Conservation (phyloP, 441 rosid genomes). For the Bruguiera hainesii region DNA sequence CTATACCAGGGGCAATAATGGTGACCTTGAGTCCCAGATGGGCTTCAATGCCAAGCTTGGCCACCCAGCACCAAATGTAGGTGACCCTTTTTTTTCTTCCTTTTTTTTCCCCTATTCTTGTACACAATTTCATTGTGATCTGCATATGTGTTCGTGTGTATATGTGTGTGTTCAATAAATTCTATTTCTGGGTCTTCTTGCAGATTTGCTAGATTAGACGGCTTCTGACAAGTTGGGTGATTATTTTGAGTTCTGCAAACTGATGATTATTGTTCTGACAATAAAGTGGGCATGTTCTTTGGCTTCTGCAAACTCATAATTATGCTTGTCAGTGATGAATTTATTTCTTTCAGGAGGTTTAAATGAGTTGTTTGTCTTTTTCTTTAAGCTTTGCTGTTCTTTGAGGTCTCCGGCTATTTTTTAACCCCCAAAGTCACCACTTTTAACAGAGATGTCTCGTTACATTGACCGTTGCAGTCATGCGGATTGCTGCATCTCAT, state of each 20-base stretch:
- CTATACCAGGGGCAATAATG: conserved; percentile 23
- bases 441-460: not conserved
- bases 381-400: too few species aligned
- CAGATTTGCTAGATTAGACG: not conserved
- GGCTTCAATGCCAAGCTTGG: conserved; percentile 55
- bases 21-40: conserved; percentile 55
- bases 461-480: not conserved
- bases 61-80: conserved; percentile 83
- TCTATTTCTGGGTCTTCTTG: not conserved
- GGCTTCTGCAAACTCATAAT: not conserved
- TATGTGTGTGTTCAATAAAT: conserved; percentile 11
- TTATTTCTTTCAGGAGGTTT: not conserved
- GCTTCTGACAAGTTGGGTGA: conserved; percentile 17
- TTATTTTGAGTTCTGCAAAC: conserved; percentile 22
- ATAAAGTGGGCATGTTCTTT: not conserved
- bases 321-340: conserved; percentile 8
- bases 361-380: not conserved
- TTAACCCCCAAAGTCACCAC: not conserved
- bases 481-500: not conserved
- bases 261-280: conserved; percentile 29
- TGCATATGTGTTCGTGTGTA: not conserved
- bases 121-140: conserved; percentile 4
- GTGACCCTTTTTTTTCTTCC: conserved; percentile 19
- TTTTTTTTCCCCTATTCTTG: too few species aligned
- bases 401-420: not conserved